Evolutionary conservation across 1,284 basidiomycete species (phyloP).

Genomic region (Tausonia pullulans): DNA sequence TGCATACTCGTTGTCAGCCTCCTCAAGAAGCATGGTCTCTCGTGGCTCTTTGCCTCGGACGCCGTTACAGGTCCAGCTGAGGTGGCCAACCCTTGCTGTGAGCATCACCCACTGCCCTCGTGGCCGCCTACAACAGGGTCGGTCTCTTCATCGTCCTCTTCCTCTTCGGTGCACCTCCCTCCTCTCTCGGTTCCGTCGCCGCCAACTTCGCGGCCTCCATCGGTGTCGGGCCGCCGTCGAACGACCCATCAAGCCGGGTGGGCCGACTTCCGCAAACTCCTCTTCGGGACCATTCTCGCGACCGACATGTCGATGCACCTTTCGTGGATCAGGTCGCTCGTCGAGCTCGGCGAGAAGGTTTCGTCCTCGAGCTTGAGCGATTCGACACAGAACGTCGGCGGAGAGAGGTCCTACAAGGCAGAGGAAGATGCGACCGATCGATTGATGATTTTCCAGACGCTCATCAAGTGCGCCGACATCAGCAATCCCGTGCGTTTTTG

Average conservation of each 20-base stretch:
- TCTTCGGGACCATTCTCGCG: constrained; percentile 68
- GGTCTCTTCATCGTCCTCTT: no score
- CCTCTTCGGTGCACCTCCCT: constrained; percentile 34
- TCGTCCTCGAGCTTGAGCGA: neutral
- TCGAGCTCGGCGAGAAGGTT: constrained; percentile 28
- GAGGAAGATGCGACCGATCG: constrained; percentile 40
- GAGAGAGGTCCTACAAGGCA: constrained; percentile 19
- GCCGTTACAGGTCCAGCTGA: constrained; percentile 1
- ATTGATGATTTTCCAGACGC: constrained; percentile 69
- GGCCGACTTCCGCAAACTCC: constrained; percentile 53
- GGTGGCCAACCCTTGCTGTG: no score
- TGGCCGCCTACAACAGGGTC: no score
- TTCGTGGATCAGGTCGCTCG: constrained; percentile 65
- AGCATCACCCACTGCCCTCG: no score
- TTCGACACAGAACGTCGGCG: constrained; percentile 14
- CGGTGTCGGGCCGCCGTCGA: no score
- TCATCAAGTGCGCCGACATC: constrained; percentile 94
- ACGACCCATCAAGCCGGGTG: constrained; percentile 29
- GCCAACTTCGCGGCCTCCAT: neutral
- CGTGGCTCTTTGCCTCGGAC: constrained; percentile 33
- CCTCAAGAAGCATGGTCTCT: constrained; percentile 66
- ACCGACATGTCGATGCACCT: constrained; percentile 88
- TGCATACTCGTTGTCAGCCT: constrained; percentile 69
- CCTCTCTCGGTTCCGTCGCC: constrained; percentile 1
- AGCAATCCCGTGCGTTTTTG: constrained; percentile 70